Evolutionary conservation across 1,284 basidiomycete genomes (phyloP).

Genomic region (Tilletia horrida): DNA sequence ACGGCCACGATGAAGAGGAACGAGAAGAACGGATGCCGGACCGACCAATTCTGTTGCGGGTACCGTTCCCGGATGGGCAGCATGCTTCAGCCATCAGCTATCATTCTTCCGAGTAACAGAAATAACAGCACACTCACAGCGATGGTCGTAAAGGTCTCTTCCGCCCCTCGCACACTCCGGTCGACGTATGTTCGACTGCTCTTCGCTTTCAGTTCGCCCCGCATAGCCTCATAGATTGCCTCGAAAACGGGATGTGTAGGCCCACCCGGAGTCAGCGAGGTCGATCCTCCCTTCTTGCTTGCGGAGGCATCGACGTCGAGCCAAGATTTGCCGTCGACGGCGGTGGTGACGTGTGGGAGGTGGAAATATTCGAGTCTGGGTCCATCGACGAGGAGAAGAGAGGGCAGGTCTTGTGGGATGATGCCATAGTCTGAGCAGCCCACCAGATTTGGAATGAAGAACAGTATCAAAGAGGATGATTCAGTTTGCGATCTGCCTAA

Average conservation of each 20-base stretch:
- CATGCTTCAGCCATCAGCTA: background rate
- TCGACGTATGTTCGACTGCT: constrained; percentile 31
- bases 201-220: constrained; percentile 31
- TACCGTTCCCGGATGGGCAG: too few relatives aligned
- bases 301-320: constrained; percentile 12
- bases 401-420: constrained; percentile 27
- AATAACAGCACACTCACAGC: constrained; percentile 12
- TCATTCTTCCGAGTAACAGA: background rate
- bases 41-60: constrained; percentile 22
- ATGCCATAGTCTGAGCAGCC: constrained; percentile 33
- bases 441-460: too few relatives aligned
- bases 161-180: constrained; percentile 30
- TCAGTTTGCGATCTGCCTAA: background rate
- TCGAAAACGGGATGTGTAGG: constrained; percentile 23
- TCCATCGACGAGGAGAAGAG: constrained; percentile 37
- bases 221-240: constrained; percentile 21
- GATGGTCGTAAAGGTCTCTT: constrained; percentile 23
- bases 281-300: background rate
- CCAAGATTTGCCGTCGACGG: constrained; percentile 12
- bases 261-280: constrained; percentile 1
- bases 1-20: constrained; percentile 27
- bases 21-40: constrained; percentile 26
- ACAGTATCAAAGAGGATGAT: too few relatives aligned
- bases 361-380: constrained; percentile 34
- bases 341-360: constrained; percentile 21